Evolutionary conservation across 345 rosid species (phyloP).

Genomic region (Populus euphratica): DNA sequence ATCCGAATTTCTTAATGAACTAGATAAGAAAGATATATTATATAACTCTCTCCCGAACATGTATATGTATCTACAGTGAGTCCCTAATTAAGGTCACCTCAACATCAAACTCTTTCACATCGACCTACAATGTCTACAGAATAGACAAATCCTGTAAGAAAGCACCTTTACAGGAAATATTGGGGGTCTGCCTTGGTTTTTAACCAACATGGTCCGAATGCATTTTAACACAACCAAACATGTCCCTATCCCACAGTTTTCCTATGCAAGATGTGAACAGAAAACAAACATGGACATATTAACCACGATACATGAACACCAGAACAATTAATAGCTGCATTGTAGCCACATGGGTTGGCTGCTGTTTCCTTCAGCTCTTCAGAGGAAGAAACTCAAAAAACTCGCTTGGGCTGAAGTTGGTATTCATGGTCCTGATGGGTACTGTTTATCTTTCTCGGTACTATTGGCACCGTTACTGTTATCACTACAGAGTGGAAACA

Average conservation of each 20-base stretch:
- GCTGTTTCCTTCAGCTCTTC: conserved; percentile 37
- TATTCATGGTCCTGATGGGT: conserved; percentile 28
- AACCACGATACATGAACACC: conserved; percentile 9
- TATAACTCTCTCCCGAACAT: background rate
- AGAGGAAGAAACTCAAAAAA: conserved; percentile 62
- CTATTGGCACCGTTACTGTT: conserved; percentile 1
- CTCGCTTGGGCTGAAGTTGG: conserved; percentile 39
- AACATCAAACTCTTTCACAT: conserved; percentile 24
- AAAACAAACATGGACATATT: conserved; percentile 29
- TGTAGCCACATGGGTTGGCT: conserved; percentile 40
- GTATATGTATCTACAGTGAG: conserved; percentile 3
- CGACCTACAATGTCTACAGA: conserved; percentile 2
- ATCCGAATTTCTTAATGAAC: no score
- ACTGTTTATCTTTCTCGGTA: conserved; percentile 23
- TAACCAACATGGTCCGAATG: conserved; percentile 34
- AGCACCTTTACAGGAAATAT: conserved; percentile 18
- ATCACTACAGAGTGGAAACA: conserved; percentile 42
- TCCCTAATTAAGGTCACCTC: conserved; percentile 25
- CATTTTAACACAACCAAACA: conserved; percentile 23
- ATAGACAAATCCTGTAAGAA: conserved; percentile 29
- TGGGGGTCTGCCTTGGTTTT: conserved; percentile 14
- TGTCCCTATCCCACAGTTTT: conserved; percentile 27
- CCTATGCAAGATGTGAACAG: conserved; percentile 23
- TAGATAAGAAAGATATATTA: no score
- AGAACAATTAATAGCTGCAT: conserved; percentile 23